Base-by-base conservation (phyloP, 768 basidiomycete species). In the Lactarius indigo region DNA sequence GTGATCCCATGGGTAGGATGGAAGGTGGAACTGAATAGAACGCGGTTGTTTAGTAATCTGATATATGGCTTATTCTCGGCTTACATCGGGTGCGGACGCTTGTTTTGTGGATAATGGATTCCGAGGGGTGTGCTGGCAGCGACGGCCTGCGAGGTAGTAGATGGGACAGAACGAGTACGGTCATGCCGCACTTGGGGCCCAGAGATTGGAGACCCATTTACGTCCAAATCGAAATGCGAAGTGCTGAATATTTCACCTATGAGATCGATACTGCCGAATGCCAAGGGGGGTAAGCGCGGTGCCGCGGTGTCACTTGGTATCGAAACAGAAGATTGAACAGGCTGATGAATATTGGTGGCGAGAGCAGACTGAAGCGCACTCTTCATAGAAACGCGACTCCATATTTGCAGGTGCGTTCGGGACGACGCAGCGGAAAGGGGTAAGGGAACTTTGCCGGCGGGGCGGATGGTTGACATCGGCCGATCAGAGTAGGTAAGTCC, bases 181-280 rank as follows among this genome's bases (percentile, higher is more conserved):
- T 71, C 69, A 30, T 69, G 68, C 31, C 66, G 62, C 13, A 61
- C 6, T 44, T 63, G 61, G n/a, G 54, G 39, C 37, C 57, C 55
- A 63, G 58, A n/a, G 50, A 52, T 31, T 0, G 66, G 30, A 41
- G 63, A n/a, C n/a, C 33, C 26, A 13, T 61, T 55, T 33, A 44
- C 20, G 47, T 62, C 60, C 35, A 65, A 20, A 50, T 68, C 59
- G 42, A 61, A 41, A 26, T 64, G 63, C 5, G 65, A 66, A 61
- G 61, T 59, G 37, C 68, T 63, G 18, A 71, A 70, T 50, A 71
- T 63, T 61, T 69, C 69, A n/a, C 68, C 70, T 26, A 71, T 66
- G 42, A 71, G 60, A 47, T 69, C 64, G 23, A 61, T 54, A 41
- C 58, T 59, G 31, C 57, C 64, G 9, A 71, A 62, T 63, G 70